These are phyloP conservation scores for Alternaria sp. DNA, from an alignment of 2,329 filamentous ascomycete genomes.

Conservation along the genomic window DNA sequence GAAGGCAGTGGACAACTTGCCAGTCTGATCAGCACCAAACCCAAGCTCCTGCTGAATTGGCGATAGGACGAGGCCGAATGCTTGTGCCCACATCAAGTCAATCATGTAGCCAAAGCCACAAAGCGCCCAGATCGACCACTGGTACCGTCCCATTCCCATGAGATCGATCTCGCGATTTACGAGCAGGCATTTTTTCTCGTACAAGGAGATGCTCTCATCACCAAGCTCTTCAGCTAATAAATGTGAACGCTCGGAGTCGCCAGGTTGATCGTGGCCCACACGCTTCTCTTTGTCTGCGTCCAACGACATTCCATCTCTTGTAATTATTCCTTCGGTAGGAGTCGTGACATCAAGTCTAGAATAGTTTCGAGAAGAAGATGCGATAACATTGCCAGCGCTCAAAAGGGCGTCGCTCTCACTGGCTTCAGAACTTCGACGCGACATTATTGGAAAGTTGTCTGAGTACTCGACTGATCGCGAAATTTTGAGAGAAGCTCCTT, in stretches of 20 bases:
- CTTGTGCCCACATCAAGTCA: constrained; percentile 67
- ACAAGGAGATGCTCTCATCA: constrained; percentile 38
- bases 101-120: constrained; percentile 66
- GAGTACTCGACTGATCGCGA: neutral
- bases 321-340: neutral
- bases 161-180: constrained; percentile 61
- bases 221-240: constrained; percentile 19
- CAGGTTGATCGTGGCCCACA: neutral
- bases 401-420: constrained; percentile 17
- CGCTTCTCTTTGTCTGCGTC: constrained; percentile 10
- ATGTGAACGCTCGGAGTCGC: constrained; percentile 10
- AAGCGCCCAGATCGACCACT: constrained; percentile 62
- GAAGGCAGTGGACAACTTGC: constrained; percentile 65
- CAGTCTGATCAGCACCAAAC: constrained; percentile 56
- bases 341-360: constrained; percentile 14
- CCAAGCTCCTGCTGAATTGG: constrained; percentile 66
- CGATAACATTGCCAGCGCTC: constrained; percentile 4
- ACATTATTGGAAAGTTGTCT: constrained; percentile 8
- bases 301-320: constrained; percentile 2
- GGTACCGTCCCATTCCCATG: constrained; percentile 63
- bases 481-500: constrained; percentile 6
- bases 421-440: constrained; percentile 6
- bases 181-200: constrained; percentile 56
- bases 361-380: constrained; percentile 20
- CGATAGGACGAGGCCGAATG: constrained; percentile 63